Evolutionary conservation across 164 flowering plant species (phyloP).

Genomic region (Annona squamosa): DNA sequence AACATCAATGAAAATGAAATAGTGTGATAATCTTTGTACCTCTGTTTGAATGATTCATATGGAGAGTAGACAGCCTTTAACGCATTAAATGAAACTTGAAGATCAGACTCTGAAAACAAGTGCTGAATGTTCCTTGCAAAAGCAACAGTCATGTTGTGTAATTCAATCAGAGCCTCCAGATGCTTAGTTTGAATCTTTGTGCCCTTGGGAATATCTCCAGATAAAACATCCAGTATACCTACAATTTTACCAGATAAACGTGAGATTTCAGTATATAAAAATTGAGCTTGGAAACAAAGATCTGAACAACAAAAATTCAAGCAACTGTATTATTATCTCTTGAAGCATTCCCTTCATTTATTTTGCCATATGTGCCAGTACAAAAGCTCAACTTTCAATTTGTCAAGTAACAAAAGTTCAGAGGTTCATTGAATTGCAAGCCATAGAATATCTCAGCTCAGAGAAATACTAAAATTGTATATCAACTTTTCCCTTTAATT

Average conservation of each 20-base stretch:
- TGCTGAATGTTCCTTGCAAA: conserved; percentile 94
- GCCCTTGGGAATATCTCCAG: conserved; percentile 88
- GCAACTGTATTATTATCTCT: no score
- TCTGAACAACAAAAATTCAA: neutral
- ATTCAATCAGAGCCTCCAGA: conserved; percentile 80
- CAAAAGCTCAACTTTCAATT: neutral
- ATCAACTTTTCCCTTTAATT: no score
- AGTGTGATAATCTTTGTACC: conserved; percentile 29
- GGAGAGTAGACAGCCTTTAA: conserved; percentile 80
- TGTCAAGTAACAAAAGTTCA: neutral
- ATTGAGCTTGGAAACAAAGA: neutral
- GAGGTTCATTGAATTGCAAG: neutral
- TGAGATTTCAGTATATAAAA: conserved; percentile 4
- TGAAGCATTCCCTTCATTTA: no score
- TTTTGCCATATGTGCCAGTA: neutral
- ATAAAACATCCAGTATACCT: conserved; percentile 84
- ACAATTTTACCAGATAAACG: conserved; percentile 17
- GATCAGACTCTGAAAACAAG: conserved; percentile 79
- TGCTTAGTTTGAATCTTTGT: conserved; percentile 80
- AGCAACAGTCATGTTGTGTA: conserved; percentile 78
- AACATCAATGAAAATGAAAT: no score
- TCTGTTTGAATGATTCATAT: conserved; percentile 78
- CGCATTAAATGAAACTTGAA: conserved; percentile 48
- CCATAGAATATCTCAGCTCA: no score
- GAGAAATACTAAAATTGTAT: no score